Evolutionary conservation across 768 basidiomycete genomes (phyloP), one percentile per base, ranked within the genome.

Genomic region (Plicaturopsis crispa): DNA sequence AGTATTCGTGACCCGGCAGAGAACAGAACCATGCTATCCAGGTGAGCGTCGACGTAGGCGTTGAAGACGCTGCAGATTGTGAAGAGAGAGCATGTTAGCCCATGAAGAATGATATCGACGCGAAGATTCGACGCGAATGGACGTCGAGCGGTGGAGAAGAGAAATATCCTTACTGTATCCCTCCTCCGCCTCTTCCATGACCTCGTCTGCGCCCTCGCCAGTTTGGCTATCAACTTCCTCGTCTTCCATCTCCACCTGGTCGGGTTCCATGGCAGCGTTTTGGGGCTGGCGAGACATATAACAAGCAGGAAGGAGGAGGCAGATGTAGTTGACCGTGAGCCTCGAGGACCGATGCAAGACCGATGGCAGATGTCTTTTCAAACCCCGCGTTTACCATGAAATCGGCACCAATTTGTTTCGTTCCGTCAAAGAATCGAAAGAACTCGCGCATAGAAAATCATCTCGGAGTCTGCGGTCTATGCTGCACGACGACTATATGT

Each of bases 1-100:
- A 97, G 68, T 96, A 97, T 63, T 97, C 93, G 61, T 97, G 93
- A 31, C 88, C 88, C 8, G 90, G 90, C 36, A 94, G 67, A 28
- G 89, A 89, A 59, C 90, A 93, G 66, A 92, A 94, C 90, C 90
- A 92, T 53, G 80, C 86, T 54, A 93, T 93, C 90, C 90, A 94
- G 40, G 90, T 94, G 43, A 93, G 68, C 23, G 87, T 88, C 38
- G 87, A 91, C 43, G 88, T 91, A 20, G 87, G 88, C 3, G 87
- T 90, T 19, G 87, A 91, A 33, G 87, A 91, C 35, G 87, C 87
- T 90, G 41, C 13, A 38, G 24, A 13, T 16, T 30, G 5, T 14
- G 21, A n/a, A 16, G 20, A 21, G 40, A 45, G 12, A 42, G 18
- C 11, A 19, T 45, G 26, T 14, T 30, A 24, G 36, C 24, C 34